Evolutionary conservation across 1,284 basidiomycete species (phyloP).

Genomic region (Cystodermella granulosa): DNA sequence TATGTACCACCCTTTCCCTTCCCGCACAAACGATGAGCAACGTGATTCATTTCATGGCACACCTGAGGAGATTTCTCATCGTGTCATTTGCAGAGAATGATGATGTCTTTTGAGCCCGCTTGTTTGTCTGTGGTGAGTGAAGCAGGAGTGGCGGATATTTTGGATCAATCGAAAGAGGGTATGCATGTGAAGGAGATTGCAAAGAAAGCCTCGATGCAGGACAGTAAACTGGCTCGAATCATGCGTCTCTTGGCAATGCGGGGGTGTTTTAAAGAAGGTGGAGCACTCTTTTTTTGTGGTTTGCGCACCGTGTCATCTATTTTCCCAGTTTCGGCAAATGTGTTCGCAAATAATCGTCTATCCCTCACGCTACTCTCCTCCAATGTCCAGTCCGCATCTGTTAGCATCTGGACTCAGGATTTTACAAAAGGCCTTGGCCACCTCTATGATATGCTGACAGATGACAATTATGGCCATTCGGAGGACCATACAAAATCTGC

Average conservation of each 20-base stretch:
- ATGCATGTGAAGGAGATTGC: conserved; percentile 31
- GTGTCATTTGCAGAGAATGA: not conserved
- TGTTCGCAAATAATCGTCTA: conserved; percentile 36
- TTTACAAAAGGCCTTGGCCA: not conserved
- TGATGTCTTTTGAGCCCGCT: conserved; percentile 13
- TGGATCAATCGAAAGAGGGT: conserved; percentile 25
- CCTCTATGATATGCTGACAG: conserved; percentile 1
- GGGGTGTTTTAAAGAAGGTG: conserved; percentile 37
- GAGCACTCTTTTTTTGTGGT: not conserved
- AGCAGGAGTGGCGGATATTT: conserved; percentile 27
- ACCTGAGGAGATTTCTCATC: no score
- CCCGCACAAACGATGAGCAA: conserved; percentile 31
- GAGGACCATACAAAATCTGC: not conserved
- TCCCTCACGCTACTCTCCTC: conserved; percentile 26
- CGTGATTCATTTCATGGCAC: no score
- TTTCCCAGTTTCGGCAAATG: conserved; percentile 18
- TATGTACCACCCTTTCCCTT: conserved; percentile 27
- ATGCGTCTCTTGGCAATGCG: conserved; percentile 36
- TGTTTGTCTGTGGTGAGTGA: conserved; percentile 29
- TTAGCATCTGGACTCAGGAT: conserved; percentile 3
- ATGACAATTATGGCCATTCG: conserved; percentile 1
- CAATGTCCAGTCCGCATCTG: conserved; percentile 4
- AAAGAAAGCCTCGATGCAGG: conserved; percentile 21
- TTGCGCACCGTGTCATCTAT: not conserved
- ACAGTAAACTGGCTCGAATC: conserved; percentile 29